Evolutionary conservation across 495 filamentous ascomycete species (phyloP).

Genomic region (Tuber magnatum): DNA sequence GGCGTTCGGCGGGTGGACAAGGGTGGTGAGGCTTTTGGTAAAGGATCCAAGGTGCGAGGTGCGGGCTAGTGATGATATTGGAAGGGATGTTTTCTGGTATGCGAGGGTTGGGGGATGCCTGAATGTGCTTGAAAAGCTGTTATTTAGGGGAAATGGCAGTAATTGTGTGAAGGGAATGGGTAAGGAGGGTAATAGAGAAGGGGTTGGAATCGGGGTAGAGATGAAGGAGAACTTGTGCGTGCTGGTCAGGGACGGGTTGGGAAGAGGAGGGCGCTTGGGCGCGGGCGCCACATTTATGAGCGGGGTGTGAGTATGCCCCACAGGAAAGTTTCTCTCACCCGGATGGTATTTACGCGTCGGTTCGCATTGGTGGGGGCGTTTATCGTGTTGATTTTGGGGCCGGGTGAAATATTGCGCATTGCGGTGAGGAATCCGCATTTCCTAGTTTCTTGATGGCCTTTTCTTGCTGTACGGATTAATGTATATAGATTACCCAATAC

Average conservation of each 20-base stretch:
- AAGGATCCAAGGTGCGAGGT: neutral
- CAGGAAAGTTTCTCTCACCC: neutral
- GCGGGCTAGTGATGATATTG: neutral
- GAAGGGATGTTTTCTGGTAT: neutral
- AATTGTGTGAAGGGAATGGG: neutral
- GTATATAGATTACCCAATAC: neutral
- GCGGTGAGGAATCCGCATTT: neutral
- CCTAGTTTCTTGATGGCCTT: neutral
- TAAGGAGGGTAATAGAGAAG: neutral
- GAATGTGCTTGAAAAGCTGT: neutral
- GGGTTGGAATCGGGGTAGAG: neutral
- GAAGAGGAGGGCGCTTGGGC: neutral
- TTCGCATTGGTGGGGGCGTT: neutral
- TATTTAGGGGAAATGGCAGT: neutral
- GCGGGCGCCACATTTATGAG: neutral
- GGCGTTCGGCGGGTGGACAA: neutral
- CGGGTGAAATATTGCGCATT: neutral
- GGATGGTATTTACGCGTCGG: neutral
- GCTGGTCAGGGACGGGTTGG: neutral
- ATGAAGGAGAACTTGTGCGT: neutral
- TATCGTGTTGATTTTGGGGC: neutral
- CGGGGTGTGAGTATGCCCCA: neutral
- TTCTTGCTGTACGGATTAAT: neutral
- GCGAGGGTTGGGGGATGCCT: neutral
- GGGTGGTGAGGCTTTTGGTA: neutral